These are phyloP conservation scores for Kluyveromyces nonfermentans DNA, from an alignment of 805 yeast species.

Conservation along the genomic window DNA sequence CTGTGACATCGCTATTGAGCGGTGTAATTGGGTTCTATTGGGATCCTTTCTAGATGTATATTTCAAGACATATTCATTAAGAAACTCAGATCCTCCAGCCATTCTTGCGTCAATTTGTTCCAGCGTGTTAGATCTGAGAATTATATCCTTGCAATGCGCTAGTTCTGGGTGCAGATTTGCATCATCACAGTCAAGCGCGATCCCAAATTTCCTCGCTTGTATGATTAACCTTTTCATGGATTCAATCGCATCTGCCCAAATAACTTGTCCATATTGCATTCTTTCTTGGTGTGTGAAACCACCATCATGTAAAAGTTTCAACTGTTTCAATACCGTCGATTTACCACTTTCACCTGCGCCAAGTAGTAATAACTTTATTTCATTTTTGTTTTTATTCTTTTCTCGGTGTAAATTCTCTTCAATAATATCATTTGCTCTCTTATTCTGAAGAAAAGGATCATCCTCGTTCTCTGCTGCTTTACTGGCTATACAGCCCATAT, in stretches of 20 bases:
- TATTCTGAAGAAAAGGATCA: constrained; percentile 47
- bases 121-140: constrained; percentile 49
- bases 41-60: constrained; percentile 47
- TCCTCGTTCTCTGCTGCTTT: constrained; percentile 32
- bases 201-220: constrained; percentile 62
- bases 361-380: constrained; percentile 62
- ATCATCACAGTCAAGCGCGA: constrained; percentile 56
- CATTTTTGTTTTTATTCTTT: constrained; percentile 45
- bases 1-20: constrained; percentile 14
- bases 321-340: constrained; percentile 83
- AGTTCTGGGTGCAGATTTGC: constrained; percentile 35
- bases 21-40: constrained; percentile 42
- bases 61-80: constrained; percentile 54
- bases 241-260: constrained; percentile 88
- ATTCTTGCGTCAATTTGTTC: constrained; percentile 53
- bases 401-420: constrained; percentile 50
- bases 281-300: constrained; percentile 79
- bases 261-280: constrained; percentile 69
- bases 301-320: constrained; percentile 74
- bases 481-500: constrained; percentile 69
- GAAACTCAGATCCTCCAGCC: constrained; percentile 57
- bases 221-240: constrained; percentile 69
- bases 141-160: constrained; percentile 36
- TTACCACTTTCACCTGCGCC: constrained; percentile 97
- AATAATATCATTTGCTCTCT: constrained; percentile 49